These are phyloP conservation scores for Amaranthus cruentus DNA, from an alignment of 148 eudicot species.

Conservation along the genomic window DNA sequence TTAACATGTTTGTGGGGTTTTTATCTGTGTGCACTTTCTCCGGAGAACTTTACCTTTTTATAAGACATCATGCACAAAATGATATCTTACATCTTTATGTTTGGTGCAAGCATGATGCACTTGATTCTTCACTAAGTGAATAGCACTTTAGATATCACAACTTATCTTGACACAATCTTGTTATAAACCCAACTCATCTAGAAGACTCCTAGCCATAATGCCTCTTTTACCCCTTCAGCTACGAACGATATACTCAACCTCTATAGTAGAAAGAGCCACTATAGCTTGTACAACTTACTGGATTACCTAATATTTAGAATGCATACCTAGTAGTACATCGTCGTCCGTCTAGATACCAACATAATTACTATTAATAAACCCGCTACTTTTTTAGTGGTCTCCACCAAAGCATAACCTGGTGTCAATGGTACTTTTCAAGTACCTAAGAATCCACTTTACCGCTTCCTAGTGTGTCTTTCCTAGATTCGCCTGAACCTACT, in stretches of 20 bases:
- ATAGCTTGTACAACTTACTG: constrained; percentile 7
- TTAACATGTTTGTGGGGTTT: not conserved
- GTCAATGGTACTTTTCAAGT: not conserved
- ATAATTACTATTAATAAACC: not conserved
- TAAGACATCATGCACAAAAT: not conserved
- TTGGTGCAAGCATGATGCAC: not conserved
- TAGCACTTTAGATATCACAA: not conserved
- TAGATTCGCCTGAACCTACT: not conserved
- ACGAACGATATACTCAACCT: not conserved
- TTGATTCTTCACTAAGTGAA: not conserved
- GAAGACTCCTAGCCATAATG: not conserved
- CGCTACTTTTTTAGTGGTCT: not conserved
- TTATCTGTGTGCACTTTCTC: not conserved
- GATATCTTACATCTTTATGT: not conserved
- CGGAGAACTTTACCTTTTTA: not conserved
- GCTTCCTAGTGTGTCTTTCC: not conserved
- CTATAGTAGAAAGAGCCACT: not conserved
- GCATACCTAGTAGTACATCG: constrained; percentile 7
- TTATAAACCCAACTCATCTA: not conserved
- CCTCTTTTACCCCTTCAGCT: not conserved
- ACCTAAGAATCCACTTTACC: not conserved
- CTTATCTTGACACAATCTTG: not conserved
- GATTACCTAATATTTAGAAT: not conserved
- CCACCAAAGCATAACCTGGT: not conserved
- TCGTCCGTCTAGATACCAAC: not conserved